Percentiles rank a stretch among this genome's conserved stretches.
These are phyloP conservation scores for Rhipidocladum racemiflorum DNA, from an alignment of 176 grass and related monocot genomes.

Conservation along the genomic window DNA sequence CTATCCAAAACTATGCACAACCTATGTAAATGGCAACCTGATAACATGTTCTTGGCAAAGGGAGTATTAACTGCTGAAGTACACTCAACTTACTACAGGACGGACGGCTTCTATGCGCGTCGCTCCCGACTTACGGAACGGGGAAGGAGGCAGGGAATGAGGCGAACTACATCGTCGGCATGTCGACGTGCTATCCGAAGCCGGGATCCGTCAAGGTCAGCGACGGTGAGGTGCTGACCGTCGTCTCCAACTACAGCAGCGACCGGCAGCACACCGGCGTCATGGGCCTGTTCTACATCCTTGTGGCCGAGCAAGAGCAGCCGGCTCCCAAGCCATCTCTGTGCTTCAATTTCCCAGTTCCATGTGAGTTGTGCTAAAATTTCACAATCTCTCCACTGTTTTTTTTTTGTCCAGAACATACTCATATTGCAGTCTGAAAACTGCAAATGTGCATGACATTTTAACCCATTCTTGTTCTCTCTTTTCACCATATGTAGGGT, in stretches of 20 bases:
- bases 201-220: slow-evolving; percentile 51
- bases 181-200: slow-evolving; percentile 78
- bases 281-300: slow-evolving; percentile 90
- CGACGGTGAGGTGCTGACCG: slow-evolving; percentile 63
- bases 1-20: neutral
- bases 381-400: neutral
- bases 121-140: slow-evolving; percentile 54
- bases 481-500: slow-evolving; percentile 14
- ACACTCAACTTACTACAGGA: slow-evolving; percentile 33
- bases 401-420: neutral
- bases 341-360: slow-evolving; percentile 36
- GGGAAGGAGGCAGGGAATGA: slow-evolving; percentile 72
- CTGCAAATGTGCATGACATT: neutral
- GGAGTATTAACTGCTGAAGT: neutral
- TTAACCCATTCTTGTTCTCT: neutral
- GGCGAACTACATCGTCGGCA: slow-evolving; percentile 75
- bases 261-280: slow-evolving; percentile 59
- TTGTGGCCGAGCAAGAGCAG: slow-evolving; percentile 53
- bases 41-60: neutral
- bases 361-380: slow-evolving; percentile 39
- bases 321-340: slow-evolving; percentile 14
- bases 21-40: neutral
- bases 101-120: slow-evolving; percentile 65
- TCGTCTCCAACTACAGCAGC: slow-evolving; percentile 84
- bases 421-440: neutral